Evolutionary conservation across 2,329 filamentous ascomycete genomes (phyloP).

Genomic region (Venturia pyrina): DNA sequence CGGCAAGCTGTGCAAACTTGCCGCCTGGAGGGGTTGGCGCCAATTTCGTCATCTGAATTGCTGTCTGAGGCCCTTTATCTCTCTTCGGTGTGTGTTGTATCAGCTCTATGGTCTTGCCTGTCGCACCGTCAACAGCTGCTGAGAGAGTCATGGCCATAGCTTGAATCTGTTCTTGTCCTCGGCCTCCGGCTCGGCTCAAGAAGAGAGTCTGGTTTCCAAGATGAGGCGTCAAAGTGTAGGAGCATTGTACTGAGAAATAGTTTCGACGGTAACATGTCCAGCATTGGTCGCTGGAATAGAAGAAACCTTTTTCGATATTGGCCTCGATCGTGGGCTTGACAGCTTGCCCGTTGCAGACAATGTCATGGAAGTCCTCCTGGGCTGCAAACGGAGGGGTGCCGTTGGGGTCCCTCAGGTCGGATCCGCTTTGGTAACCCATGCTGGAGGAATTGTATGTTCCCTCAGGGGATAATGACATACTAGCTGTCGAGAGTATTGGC

Average conservation of each 20-base stretch:
- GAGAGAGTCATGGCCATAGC: conserved; percentile 78
- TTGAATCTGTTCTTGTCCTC: conserved; percentile 46
- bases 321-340: conserved; percentile 67
- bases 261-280: conserved; percentile 92
- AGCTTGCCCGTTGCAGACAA: conserved; percentile 39
- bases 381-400: conserved; percentile 36
- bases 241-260: conserved; percentile 80
- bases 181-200: conserved; percentile 37
- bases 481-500: conserved; percentile 1
- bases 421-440: not conserved
- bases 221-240: conserved; percentile 61
- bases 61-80: conserved; percentile 73
- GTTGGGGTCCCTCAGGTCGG: not conserved
- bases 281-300: conserved; percentile 60
- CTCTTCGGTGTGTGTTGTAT: conserved; percentile 88
- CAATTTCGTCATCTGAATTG: conserved; percentile 61
- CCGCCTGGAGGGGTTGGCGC: conserved; percentile 52
- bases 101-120: conserved; percentile 68
- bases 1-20: conserved; percentile 1
- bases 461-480: conserved; percentile 3
- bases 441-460: conserved; percentile 2
- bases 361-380: conserved; percentile 45
- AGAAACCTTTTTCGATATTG: conserved; percentile 84
- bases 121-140: conserved; percentile 67
- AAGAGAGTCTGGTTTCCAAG: conserved; percentile 46